Conservation (phyloP, 2,329 filamentous ascomycete species). For the Exophiala lecanii-corni region DNA sequence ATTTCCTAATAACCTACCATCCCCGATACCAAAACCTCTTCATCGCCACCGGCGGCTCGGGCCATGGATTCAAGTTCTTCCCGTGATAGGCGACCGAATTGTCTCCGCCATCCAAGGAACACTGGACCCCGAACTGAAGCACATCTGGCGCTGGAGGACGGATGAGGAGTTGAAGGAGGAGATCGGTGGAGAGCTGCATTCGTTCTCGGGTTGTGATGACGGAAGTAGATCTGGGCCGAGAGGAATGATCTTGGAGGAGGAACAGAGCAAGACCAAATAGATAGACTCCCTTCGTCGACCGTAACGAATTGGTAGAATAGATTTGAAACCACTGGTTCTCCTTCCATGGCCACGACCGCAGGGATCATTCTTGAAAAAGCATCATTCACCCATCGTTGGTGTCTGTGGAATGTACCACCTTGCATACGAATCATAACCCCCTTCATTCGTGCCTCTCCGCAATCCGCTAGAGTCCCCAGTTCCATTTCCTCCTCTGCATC, state of each 20-base stretch:
- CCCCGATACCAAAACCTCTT: conserved; percentile 50
- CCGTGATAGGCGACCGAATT: conserved; percentile 58
- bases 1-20: conserved; percentile 69
- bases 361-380: too few relatives aligned
- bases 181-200: conserved; percentile 14
- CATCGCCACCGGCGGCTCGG: conserved; percentile 49
- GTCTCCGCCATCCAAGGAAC: conserved; percentile 43
- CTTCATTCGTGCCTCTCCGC: too few relatives aligned
- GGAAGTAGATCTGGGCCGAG: conserved; percentile 38
- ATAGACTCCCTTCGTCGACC: too few relatives aligned
- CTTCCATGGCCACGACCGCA: too few relatives aligned
- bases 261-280: conserved; percentile 18
- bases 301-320: too few relatives aligned
- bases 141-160: conserved; percentile 41
- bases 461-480: too few relatives aligned
- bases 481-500: too few relatives aligned
- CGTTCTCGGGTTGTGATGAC: conserved; percentile 30
- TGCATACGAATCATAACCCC: too few relatives aligned
- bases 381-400: too few relatives aligned
- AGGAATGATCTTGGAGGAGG: conserved; percentile 39
- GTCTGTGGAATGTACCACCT: too few relatives aligned
- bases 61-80: conserved; percentile 65
- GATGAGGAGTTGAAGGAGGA: conserved; percentile 11
- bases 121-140: conserved; percentile 37
- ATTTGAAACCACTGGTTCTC: too few relatives aligned